Conservation (phyloP, 2,329 filamentous ascomycete species). For the Fusarium sp. region DNA sequence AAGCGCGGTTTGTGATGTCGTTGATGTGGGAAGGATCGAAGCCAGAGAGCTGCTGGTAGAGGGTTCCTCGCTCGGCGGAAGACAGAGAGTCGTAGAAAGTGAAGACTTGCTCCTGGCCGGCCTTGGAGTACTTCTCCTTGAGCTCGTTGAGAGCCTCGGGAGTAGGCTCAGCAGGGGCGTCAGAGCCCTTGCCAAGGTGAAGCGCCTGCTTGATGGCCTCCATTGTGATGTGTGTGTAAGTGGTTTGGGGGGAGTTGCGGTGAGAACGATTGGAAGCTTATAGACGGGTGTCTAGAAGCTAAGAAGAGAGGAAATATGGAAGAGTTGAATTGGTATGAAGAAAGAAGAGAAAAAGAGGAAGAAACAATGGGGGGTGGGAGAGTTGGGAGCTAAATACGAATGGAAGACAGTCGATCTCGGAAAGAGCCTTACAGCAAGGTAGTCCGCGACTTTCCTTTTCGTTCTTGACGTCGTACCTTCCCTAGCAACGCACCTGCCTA, state of each 20-base stretch:
- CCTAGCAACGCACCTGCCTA: constrained; percentile 15
- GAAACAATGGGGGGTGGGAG: constrained; percentile 28
- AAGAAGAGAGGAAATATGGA: constrained; percentile 5
- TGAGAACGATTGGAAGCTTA: constrained; percentile 20
- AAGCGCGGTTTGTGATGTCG: constrained; percentile 81
- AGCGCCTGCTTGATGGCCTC: constrained; percentile 58
- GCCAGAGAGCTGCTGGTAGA: constrained; percentile 83
- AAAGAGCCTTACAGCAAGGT: constrained; percentile 26
- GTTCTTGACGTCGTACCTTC: constrained; percentile 29
- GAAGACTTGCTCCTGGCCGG: constrained; percentile 83
- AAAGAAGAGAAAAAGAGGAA: constrained; percentile 27
- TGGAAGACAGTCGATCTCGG: constrained; percentile 30
- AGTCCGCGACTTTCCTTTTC: constrained; percentile 8
- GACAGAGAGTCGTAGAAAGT: constrained; percentile 84
- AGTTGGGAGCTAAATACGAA: constrained; percentile 38
- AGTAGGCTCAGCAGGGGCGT: constrained; percentile 63
- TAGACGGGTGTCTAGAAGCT: constrained; percentile 4
- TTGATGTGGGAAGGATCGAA: constrained; percentile 92
- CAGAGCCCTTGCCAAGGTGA: constrained; percentile 49
- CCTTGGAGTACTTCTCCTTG: constrained; percentile 77
- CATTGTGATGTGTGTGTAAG: constrained; percentile 49
- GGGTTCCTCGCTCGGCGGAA: constrained; percentile 75
- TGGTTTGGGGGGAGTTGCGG: constrained; percentile 28
- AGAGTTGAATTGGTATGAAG: constrained; percentile 16
- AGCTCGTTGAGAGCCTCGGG: constrained; percentile 74